phyloP scores from a whole-genome alignment of 768 basidiomycete genomes.

The Hericium alpestre region DNA sequence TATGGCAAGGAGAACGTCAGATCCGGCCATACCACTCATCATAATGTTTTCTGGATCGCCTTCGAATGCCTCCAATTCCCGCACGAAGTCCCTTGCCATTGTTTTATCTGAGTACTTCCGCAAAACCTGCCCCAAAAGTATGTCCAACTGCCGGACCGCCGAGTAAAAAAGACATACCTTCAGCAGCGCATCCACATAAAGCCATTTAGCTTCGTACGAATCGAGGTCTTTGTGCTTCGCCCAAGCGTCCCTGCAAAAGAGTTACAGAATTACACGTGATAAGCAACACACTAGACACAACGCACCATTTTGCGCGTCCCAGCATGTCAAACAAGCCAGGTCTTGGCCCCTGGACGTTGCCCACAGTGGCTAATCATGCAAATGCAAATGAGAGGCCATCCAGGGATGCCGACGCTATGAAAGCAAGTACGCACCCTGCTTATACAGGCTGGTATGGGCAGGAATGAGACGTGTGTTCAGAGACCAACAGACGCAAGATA shows the following conservation, averaged over 20 bases:
- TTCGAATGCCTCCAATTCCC: conserved; percentile 70
- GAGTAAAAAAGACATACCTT: conserved; percentile 40
- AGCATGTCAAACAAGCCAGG: conserved; percentile 89
- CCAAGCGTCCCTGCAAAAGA: conserved; percentile 75
- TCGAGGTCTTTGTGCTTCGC: conserved; percentile 82
- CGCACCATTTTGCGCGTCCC: conserved; percentile 86
- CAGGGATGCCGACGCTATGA: neutral
- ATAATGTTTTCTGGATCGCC: conserved; percentile 56
- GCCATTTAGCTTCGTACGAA: conserved; percentile 71
- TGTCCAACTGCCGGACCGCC: neutral
- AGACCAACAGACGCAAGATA: neutral
- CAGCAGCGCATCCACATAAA: conserved; percentile 80
- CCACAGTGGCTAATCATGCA: conserved; percentile 60
- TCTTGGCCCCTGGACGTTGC: conserved; percentile 69
- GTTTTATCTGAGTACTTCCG: conserved; percentile 79
- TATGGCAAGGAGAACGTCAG: neutral
- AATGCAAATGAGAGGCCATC: neutral
- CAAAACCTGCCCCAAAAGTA: conserved; percentile 40
- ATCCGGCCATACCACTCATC: conserved; percentile 43
- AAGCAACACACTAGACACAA: conserved; percentile 2
- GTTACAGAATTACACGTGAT: conserved; percentile 9
- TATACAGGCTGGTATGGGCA: conserved; percentile 55
- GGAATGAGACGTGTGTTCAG: neutral
- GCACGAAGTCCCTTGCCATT: conserved; percentile 59
- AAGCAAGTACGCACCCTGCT: conserved; percentile 56